Conservation (phyloP, 345 rosid genomes). For the Salix purpurea region DNA sequence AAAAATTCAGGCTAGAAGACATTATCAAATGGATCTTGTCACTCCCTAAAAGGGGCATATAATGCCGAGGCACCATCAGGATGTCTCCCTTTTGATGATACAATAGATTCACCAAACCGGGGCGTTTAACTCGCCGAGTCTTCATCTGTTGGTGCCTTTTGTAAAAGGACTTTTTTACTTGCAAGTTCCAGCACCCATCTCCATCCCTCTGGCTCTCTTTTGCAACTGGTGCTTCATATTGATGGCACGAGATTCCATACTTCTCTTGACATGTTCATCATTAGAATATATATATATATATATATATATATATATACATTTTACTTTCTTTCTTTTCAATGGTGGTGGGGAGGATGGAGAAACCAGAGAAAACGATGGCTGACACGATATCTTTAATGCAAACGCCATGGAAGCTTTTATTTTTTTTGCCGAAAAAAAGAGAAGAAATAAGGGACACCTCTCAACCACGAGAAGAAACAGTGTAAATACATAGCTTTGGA, state of each 20-base stretch:
- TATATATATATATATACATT: no score
- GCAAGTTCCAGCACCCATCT: neutral
- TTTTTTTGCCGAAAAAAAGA: neutral
- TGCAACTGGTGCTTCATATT: neutral
- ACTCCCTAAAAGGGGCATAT: neutral
- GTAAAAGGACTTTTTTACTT: neutral
- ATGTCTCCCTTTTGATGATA: neutral
- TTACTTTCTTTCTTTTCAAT: neutral
- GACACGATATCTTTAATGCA: conserved; percentile 8
- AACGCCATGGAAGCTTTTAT: neutral
- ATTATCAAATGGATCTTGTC: neutral
- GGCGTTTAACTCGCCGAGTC: neutral
- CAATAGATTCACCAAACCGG: neutral
- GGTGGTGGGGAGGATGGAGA: conserved; percentile 13
- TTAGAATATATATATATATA: neutral
- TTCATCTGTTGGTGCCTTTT: neutral
- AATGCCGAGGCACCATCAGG: neutral
- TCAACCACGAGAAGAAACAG: no score
- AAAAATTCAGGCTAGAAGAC: neutral
- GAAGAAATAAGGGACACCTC: neutral
- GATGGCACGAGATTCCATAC: conserved; percentile 10
- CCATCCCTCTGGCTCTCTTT: neutral
- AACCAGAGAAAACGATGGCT: conserved; percentile 15
- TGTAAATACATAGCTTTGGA: neutral
- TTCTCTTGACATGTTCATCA: conserved; percentile 1